phyloP scores from a whole-genome alignment of 371 early-diverging fungal species.

The Syncephalastrum contaminatum region DNA sequence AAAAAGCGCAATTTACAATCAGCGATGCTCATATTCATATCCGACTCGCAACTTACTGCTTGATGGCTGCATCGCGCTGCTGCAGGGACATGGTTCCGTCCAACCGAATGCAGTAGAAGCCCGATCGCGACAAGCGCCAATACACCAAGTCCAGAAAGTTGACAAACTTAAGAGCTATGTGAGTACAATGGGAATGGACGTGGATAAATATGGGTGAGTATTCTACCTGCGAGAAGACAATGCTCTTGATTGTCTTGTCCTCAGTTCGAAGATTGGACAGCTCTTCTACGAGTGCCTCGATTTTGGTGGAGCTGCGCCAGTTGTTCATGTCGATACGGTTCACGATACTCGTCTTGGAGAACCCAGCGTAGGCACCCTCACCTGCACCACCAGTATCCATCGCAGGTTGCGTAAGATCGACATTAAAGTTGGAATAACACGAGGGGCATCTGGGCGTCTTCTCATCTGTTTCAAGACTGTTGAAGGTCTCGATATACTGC shows the following conservation, averaged over 20 bases:
- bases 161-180: conserved; percentile 68
- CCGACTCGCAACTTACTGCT: conserved; percentile 30
- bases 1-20: not conserved
- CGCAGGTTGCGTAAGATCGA: conserved; percentile 80
- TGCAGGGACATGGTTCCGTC: conserved; percentile 92
- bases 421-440: conserved; percentile 78
- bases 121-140: conserved; percentile 93
- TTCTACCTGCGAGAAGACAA: conserved; percentile 48
- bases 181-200: not conserved
- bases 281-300: conserved; percentile 92
- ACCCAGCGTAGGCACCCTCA: conserved; percentile 26
- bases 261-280: conserved; percentile 73
- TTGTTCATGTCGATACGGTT: conserved; percentile 88
- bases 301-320: conserved; percentile 88
- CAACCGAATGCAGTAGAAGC: conserved; percentile 89
- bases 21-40: not conserved
- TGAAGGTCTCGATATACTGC: conserved; percentile 43
- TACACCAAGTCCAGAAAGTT: conserved; percentile 91
- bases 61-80: conserved; percentile 80
- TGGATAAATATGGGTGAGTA: not conserved
- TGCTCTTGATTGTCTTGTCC: conserved; percentile 78
- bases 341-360: conserved; percentile 78
- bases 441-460: conserved; percentile 75
- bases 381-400: conserved; percentile 31
- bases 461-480: conserved; percentile 20